phyloP scores from a whole-genome alignment of 2,329 filamentous ascomycete genomes.

The Cladosporium sp. region DNA sequence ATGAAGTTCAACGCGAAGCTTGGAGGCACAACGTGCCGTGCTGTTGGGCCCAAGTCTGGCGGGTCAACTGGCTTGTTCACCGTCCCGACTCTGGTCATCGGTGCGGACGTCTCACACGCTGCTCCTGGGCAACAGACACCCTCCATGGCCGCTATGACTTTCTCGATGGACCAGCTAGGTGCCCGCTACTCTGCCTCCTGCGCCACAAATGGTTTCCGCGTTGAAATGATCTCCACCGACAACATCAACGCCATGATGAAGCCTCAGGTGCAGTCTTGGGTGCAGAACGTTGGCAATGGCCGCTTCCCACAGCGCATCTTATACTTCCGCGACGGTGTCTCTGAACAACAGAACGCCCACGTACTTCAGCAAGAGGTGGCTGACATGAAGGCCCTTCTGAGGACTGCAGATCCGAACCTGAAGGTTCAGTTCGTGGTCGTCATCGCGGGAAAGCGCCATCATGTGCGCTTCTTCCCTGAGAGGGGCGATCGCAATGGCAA shows the following conservation, averaged over 20 bases:
- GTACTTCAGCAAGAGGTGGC: constrained; percentile 75
- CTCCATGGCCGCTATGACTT: constrained; percentile 83
- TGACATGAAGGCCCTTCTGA: constrained; percentile 57
- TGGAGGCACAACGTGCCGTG: constrained; percentile 68
- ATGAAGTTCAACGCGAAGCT: constrained; percentile 98
- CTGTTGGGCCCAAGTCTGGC: constrained; percentile 35
- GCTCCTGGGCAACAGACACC: constrained; percentile 60
- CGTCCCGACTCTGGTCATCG: constrained; percentile 74
- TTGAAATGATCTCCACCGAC: constrained; percentile 68
- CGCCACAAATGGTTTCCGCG: constrained; percentile 76
- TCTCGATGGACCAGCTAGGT: constrained; percentile 68
- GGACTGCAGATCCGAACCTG: constrained; percentile 30
- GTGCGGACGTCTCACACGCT: constrained; percentile 84
- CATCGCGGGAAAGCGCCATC: constrained; percentile 88
- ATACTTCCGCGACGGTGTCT: constrained; percentile 91
- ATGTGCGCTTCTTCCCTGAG: constrained; percentile 85
- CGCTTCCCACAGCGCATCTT: constrained; percentile 68
- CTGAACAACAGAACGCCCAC: constrained; percentile 76
- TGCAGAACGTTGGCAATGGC: constrained; percentile 49
- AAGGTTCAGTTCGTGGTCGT: constrained; percentile 75
- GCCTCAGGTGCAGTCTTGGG: constrained; percentile 61
- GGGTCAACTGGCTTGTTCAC: constrained; percentile 32
- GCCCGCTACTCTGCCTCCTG: constrained; percentile 74
- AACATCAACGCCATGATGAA: constrained; percentile 64
- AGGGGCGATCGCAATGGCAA: constrained; percentile 74